Conservation (phyloP, 202 grass and related monocot species). For the Carex sylvatica region DNA sequence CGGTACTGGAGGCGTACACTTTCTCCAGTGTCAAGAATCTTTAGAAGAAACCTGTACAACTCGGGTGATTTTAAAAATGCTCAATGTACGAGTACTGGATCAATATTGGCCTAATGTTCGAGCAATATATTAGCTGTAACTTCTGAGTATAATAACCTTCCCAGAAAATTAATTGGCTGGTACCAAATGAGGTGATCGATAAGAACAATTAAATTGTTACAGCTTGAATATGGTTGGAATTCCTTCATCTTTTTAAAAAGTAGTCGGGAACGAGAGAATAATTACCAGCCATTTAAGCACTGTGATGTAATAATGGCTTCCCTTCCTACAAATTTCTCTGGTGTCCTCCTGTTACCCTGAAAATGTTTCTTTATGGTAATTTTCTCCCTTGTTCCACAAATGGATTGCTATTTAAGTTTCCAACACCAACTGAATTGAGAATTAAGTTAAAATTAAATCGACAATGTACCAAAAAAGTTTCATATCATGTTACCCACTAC, state of each 20-base stretch:
- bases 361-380: conserved; percentile 27
- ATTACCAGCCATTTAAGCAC: conserved; percentile 78
- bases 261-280: not conserved
- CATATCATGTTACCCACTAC: not conserved
- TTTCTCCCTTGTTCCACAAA: not conserved
- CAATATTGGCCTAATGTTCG: not conserved
- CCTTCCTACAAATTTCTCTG: conserved; percentile 74
- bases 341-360: conserved; percentile 79
- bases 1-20: conserved; percentile 70
- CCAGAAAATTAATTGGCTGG: not conserved
- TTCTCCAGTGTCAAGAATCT: conserved; percentile 62
- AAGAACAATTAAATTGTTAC: not conserved
- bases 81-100: not conserved
- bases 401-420: conserved; percentile 1
- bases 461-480: not conserved
- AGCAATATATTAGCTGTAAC: not conserved
- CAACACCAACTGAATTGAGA: not conserved
- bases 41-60: conserved; percentile 71
- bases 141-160: not conserved
- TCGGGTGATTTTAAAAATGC: not conserved
- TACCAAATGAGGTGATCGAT: not conserved
- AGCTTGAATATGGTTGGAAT: not conserved
- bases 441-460: not conserved
- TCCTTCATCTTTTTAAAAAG: not conserved
- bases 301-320: conserved; percentile 75